Base-by-base conservation (phyloP, 2,329 filamentous ascomycete species). In the Pestalotiopsis sp. region DNA sequence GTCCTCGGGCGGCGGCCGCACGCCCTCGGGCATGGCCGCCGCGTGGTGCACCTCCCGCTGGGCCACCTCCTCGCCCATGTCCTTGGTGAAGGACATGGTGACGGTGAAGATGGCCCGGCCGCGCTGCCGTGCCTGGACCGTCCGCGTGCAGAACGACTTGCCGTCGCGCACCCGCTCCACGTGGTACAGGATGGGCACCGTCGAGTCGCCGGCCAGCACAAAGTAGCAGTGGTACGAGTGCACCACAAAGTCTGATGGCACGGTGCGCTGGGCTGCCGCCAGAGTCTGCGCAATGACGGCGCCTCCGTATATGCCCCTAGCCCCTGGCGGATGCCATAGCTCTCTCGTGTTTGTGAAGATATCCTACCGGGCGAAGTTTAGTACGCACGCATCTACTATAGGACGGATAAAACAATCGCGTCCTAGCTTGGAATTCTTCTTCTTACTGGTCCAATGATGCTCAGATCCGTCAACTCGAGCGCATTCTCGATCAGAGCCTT, bases 201-300 rank as follows among this genome's bases (percentile, higher is more conserved):
- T 89, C 13, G 90, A 87, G 77, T 95, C 93, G 36, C 96, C 96
- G 4, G 95, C 95, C 2, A 98, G 90, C 41, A 99, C 91, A 80
- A 99, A 99, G 85, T 98, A 99, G 88, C 96, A 98, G 87, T 99
- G 96, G 92, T 97, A 98, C 77, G 92, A 95, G 85, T 99, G 96
- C 64, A 96, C 90, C 69, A 91, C 88, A 81, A 97, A 98, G 78
- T 93, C 86, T 31, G 85, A 80, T 0, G 92, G 91, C 2, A 99
- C 93, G 9, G 96, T 99, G 77, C 90, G 89, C 80, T 97, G 94
- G 27, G 94, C 96, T 2, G 96, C 94, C 66, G 77, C 75, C 49
- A 79, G 71, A 7, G 77, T 79, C 85, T 98, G 95, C 62, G 95
- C 95, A 74, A 99, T 98, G 49, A 97, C 94, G 68, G 93, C 91